These are phyloP conservation scores for Calonectria naviculata DNA, from an alignment of 2,329 filamentous ascomycete species.

Conservation along the genomic window DNA sequence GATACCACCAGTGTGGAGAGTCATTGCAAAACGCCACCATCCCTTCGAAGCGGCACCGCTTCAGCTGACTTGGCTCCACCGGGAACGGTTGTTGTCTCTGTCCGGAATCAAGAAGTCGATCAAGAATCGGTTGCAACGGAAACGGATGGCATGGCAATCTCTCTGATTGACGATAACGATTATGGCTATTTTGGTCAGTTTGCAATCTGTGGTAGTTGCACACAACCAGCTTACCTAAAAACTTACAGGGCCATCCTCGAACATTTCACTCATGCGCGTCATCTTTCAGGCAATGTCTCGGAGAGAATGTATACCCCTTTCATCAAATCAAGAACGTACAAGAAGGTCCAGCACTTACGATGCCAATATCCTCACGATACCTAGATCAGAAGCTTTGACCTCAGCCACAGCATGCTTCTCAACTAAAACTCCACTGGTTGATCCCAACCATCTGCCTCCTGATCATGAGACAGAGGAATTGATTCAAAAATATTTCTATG, in stretches of 20 bases:
- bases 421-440: neutral
- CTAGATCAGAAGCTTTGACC: neutral
- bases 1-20: constrained; percentile 2
- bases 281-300: constrained; percentile 20
- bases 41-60: neutral
- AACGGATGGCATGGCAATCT: constrained; percentile 25
- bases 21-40: too few relatives aligned
- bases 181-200: constrained; percentile 24
- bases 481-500: constrained; percentile 37
- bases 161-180: constrained; percentile 21
- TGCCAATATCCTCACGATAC: neutral
- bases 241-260: constrained; percentile 19
- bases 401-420: too few relatives aligned
- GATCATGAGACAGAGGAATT: constrained; percentile 31
- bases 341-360: neutral
- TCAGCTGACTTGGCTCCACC: neutral
- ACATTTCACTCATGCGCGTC: constrained; percentile 25
- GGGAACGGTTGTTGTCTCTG: constrained; percentile 11
- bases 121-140: neutral
- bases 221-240: neutral
- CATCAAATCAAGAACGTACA: neutral
- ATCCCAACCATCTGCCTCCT: constrained; percentile 29
- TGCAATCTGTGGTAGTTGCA: neutral
- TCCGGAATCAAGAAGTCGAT: constrained; percentile 9
- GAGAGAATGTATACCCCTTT: neutral